Base-by-base conservation (phyloP, 2,329 filamentous ascomycete species). In the Aspergillus alliaceus region DNA sequence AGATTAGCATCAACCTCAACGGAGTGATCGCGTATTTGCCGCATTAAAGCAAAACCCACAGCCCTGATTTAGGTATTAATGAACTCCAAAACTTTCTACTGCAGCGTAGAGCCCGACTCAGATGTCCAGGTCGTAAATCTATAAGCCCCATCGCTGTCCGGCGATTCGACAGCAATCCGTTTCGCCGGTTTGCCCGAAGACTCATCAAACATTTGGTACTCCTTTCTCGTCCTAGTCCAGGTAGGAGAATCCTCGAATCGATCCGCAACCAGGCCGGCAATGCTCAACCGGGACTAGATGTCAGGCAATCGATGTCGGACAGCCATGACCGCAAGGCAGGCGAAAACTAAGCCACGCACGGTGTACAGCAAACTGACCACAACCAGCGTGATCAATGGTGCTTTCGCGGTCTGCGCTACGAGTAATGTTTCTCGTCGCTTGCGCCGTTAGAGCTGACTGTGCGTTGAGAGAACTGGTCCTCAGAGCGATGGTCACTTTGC, bases 381-480 rank as follows among this genome's bases (percentile, higher is more conserved):
- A n/a, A 55, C 46, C 35, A 55, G 25, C 1, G 53, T 44, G 14
- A 55, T 29, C 9, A 55, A 20, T 3, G 53, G 53, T 4, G 53
- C 46, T 25, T 22, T 51, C 3, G 53, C 32, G 6, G 51, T 27
- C 5, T 46, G 27, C 7, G 53, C 32, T 18, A 51, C 53, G 2
- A 55, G 46, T 5, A 34, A 31, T 11, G 35, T 51, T 18, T 51
- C 46, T 18, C 35, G 35, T 14, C 42, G n/a, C 22, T 27, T 55
- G 53, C 8, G 27, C 46, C 2, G 46, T 34, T 1, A 50, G 8
- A 9, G 53, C 44, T 2, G 53, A 46, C 7, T 25, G 46, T 6
- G 35, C 9, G 14, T 55, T 46, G 1, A 55, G 2, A 2, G 22
- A 24, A 1, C 27, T 34, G 11, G 53, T 46, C 3, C 44, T 46